Conservation (phyloP, 768 basidiomycete species). For the Trametes cinnabarina region DNA sequence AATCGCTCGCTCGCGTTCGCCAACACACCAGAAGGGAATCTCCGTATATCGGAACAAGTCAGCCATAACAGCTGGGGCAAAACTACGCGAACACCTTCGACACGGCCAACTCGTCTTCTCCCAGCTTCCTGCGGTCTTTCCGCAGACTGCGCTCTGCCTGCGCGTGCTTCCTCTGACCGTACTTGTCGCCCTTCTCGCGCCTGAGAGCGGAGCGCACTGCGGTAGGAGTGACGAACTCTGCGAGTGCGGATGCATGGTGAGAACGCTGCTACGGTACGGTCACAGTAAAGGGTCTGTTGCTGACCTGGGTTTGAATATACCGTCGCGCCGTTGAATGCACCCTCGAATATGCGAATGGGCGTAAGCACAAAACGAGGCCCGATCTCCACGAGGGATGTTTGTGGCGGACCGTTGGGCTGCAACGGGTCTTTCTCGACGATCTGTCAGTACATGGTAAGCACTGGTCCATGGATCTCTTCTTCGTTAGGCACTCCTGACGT, state of each 20-base stretch:
- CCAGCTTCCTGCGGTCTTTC: conserved; percentile 58
- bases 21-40: neutral
- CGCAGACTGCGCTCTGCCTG: conserved; percentile 64
- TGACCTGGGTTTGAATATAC: conserved; percentile 93
- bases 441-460: too few relatives aligned
- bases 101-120: conserved; percentile 80
- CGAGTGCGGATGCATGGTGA: conserved; percentile 7
- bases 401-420: conserved; percentile 80
- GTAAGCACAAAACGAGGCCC: conserved; percentile 97
- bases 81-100: conserved; percentile 85
- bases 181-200: conserved; percentile 76
- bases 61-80: neutral
- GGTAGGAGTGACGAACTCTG: conserved; percentile 92
- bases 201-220: conserved; percentile 69
- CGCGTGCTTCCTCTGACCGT: conserved; percentile 77
- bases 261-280: neutral
- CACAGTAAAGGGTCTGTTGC: conserved; percentile 22
- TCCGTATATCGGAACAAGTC: neutral
- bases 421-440: conserved; percentile 93
- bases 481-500: conserved; percentile 12
- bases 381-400: conserved; percentile 91
- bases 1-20: neutral
- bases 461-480: neutral
- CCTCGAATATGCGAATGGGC: conserved; percentile 97
- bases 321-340: conserved; percentile 92